A percentile compares a stretch with the other conserved stretches of the same genome.
phyloP scores from a whole-genome alignment of 169 alveolate species.

The Sarcocystis neurona region DNA sequence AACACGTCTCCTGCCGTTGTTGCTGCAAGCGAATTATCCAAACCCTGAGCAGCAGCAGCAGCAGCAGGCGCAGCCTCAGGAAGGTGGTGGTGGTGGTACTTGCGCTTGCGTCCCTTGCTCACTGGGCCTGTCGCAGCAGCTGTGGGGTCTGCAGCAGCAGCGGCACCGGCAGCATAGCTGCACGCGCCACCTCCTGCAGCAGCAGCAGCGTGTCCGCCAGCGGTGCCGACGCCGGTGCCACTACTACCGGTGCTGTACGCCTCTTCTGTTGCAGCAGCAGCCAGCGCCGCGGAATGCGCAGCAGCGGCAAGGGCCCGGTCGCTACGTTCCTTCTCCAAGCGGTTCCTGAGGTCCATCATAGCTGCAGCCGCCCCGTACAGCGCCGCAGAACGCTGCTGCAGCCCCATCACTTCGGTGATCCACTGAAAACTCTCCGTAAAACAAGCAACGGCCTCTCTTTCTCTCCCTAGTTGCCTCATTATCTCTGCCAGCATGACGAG shows the following conservation, averaged over 20 bases:
- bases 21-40: too few relatives aligned
- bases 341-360: not conserved
- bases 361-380: conserved; percentile 18
- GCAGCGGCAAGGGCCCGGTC: not conserved
- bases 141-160: too few relatives aligned
- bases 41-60: too few relatives aligned
- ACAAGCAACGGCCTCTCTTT: conserved; percentile 2
- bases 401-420: not conserved
- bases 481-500: not conserved
- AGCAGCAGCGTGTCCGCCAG: not conserved
- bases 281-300: not conserved
- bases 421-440: not conserved
- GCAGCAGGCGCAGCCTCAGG: too few relatives aligned
- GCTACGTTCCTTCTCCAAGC: not conserved
- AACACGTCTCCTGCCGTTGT: too few relatives aligned
- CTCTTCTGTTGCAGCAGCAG: not conserved
- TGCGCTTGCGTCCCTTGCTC: too few relatives aligned
- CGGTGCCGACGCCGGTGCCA: not conserved
- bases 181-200: not conserved
- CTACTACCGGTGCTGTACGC: not conserved
- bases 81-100: too few relatives aligned
- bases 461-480: not conserved
- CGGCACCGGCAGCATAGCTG: not conserved
- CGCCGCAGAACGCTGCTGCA: not conserved
- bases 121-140: too few relatives aligned